Conservation (phyloP, 441 rosid genomes). For the Mallotus japonicus region DNA sequence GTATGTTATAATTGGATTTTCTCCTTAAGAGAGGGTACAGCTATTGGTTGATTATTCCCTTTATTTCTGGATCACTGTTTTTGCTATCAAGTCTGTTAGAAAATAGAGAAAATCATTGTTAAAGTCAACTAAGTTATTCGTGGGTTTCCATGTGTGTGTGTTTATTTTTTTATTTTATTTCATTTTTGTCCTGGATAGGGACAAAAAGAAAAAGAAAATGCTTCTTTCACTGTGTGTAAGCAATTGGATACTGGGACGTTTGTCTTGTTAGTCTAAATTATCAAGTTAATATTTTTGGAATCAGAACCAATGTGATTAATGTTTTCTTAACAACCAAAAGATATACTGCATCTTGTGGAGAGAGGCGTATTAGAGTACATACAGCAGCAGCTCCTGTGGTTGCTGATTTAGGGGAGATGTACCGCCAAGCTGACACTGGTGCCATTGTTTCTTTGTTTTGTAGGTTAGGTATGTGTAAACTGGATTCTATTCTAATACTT, state of each 20-base stretch:
- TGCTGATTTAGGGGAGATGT: slow-evolving; percentile 95
- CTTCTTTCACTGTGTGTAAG: not conserved
- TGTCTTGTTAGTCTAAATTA: slow-evolving; percentile 19
- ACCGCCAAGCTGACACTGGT: slow-evolving; percentile 90
- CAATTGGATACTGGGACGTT: slow-evolving; percentile 1
- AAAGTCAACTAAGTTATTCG: not conserved
- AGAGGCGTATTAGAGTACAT: slow-evolving; percentile 98
- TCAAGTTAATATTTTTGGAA: slow-evolving; percentile 9
- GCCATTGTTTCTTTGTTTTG: slow-evolving; percentile 79
- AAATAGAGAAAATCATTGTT: not conserved
- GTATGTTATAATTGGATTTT: not conserved
- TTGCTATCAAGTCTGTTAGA: not conserved
- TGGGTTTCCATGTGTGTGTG: not conserved
- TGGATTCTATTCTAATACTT: slow-evolving; percentile 18
- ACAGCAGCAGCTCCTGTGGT: slow-evolving; percentile 92
- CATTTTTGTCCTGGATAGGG: not conserved
- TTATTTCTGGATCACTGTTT: not conserved
- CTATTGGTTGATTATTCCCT: not conserved
- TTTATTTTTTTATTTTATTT: too few relatives aligned
- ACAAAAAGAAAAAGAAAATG: not conserved
- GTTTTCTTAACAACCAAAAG: slow-evolving; percentile 55
- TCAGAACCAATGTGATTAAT: not conserved
- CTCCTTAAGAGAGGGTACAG: not conserved
- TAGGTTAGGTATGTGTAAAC: slow-evolving; percentile 65
- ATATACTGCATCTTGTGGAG: slow-evolving; percentile 99